Conservation (phyloP, 768 basidiomycete genomes). For the Mycena floridula region DNA sequence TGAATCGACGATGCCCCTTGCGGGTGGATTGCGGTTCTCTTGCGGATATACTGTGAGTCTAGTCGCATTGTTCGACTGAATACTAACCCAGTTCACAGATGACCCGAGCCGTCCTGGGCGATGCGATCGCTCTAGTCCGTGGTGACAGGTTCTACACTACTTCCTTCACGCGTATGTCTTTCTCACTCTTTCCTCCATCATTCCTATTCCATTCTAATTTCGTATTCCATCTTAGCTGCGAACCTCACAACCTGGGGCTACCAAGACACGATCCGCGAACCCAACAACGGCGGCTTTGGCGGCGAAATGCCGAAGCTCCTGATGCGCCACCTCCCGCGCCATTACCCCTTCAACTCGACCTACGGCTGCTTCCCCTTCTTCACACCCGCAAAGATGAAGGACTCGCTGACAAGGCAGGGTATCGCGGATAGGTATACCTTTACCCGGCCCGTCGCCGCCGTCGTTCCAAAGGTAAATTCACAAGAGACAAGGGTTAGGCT, state of each 20-base stretch:
- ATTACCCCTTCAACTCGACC: slow-evolving; percentile 33
- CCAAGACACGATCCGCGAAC: slow-evolving; percentile 37
- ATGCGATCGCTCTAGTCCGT: slow-evolving; percentile 69
- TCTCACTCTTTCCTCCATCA: not conserved
- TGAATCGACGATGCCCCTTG: slow-evolving; percentile 67
- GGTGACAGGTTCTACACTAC: slow-evolving; percentile 78
- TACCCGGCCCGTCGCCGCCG: slow-evolving; percentile 26
- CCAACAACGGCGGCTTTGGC: slow-evolving; percentile 31
- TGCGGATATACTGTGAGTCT: slow-evolving; percentile 76
- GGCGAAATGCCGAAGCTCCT: slow-evolving; percentile 38
- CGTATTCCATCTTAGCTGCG: slow-evolving; percentile 34
- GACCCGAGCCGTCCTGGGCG: slow-evolving; percentile 77
- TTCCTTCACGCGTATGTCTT: slow-evolving; percentile 65
- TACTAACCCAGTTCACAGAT: slow-evolving; percentile 75
- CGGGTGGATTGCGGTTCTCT: slow-evolving; percentile 82
- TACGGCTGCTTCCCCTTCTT: slow-evolving; percentile 68
- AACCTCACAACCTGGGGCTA: slow-evolving; percentile 81
- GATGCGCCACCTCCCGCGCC: slow-evolving; percentile 36
- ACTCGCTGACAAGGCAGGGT: slow-evolving; percentile 32
- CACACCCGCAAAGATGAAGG: slow-evolving; percentile 39
- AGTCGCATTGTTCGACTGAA: not conserved
- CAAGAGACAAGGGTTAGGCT: too few species aligned
- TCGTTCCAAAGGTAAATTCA: slow-evolving; percentile 21
- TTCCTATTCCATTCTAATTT: not conserved
- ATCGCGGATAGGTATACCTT: slow-evolving; percentile 34